Base-by-base conservation (phyloP, 805 yeast species). In the Zygotorulaspora chibaensis region DNA sequence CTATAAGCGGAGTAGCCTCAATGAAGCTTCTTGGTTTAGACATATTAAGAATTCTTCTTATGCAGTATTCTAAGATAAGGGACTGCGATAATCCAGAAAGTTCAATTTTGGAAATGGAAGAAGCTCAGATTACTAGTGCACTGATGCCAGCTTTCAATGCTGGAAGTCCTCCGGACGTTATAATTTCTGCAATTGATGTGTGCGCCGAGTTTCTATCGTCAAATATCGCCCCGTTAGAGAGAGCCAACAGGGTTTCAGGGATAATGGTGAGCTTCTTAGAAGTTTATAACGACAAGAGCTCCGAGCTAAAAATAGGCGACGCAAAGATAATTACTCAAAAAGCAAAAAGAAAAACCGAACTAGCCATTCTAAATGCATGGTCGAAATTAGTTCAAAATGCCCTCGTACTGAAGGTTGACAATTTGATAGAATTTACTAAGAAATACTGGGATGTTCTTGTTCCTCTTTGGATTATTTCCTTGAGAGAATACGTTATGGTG, bases 71-170 rank as follows among this genome's bases (percentile, higher is more conserved):
- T 0, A 73, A 74, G 20, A 65, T 80, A 40, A 75, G 71, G 9
- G 96, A 86, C 59, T 88, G 91, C 0, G 75, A 85, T 25, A 83
- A 81, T 55, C 83, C 87, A 0, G 80, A 81, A 2, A 76, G 77
- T 12, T 77, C 91, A 0, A 72, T 89, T 8, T 68, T 91, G 35
- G 96, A 87, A 53, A 97, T 90, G 65, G 96, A 86, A 58, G 96
- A 93, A 57, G 98, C 98, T 0, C 96, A 88, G 56, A 87, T 93
- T 8, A 83, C 87, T 8, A 83, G 96, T 47, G 95, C 98, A 0
- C 72, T 91, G 45, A 77, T 88, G 40, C 96, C 97, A 0, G 87
- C 95, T 9, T 91, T 93, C 66, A 76, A 75, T 28, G 70, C 75
- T 2, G 90, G 82, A 15, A 82, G 89, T 46, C 81, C 84, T 10